These are phyloP conservation scores for Ehretia macrophylla DNA, from an alignment of 257 asterid genomes.

Conservation along the genomic window DNA sequence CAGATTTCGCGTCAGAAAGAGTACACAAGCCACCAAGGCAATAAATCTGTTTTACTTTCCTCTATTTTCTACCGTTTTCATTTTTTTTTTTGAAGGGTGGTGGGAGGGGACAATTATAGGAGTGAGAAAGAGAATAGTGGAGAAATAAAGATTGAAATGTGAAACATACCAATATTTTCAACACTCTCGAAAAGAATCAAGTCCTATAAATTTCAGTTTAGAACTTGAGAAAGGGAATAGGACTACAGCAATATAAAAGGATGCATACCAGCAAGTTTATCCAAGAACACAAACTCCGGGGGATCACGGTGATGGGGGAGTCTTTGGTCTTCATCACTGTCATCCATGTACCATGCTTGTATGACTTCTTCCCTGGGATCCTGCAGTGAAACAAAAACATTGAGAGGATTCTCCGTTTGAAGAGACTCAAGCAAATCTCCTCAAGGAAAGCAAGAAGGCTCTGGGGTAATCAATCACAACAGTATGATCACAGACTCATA, in stretches of 20 bases:
- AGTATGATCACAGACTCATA: no score
- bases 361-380: constrained; percentile 66
- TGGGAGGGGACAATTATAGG: neutral
- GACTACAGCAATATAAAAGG: neutral
- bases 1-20: constrained; percentile 1
- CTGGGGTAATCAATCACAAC: no score
- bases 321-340: constrained; percentile 79
- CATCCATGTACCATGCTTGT: constrained; percentile 99
- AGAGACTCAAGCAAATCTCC: no score
- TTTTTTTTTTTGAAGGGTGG: no score
- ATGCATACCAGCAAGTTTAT: constrained; percentile 72
- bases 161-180: no score
- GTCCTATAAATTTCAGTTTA: no score
- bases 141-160: no score
- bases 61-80: neutral
- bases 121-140: neutral
- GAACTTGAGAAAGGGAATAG: no score
- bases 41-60: neutral
- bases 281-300: constrained; percentile 68
- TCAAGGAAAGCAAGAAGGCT: no score
- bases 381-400: constrained; percentile 29
- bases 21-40: neutral
- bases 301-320: constrained; percentile 91
- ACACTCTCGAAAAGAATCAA: no score
- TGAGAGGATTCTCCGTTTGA: neutral